phyloP scores from a whole-genome alignment of 1,284 basidiomycete species.

The Phellopilus nigrolimitatus region DNA sequence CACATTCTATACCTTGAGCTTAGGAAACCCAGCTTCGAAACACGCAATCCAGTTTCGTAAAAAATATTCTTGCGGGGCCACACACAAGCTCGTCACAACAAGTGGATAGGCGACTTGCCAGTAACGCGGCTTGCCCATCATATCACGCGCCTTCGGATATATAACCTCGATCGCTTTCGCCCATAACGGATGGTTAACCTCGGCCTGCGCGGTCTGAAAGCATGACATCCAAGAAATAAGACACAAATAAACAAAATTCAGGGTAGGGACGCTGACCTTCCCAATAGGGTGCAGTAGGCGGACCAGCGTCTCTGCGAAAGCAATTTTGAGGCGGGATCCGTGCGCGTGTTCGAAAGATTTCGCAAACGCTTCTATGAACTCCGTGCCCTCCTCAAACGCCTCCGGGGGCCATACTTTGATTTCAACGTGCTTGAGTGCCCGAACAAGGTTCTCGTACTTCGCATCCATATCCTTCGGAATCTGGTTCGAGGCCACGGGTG shows the following conservation, averaged over 20 bases:
- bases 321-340: constrained; percentile 78
- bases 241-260: constrained; percentile 3
- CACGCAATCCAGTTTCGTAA: constrained; percentile 75
- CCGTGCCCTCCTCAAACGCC: constrained; percentile 89
- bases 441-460: constrained; percentile 78
- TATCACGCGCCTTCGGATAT: constrained; percentile 78
- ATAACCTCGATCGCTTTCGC: constrained; percentile 86
- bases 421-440: constrained; percentile 73
- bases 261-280: constrained; percentile 71
- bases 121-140: constrained; percentile 88
- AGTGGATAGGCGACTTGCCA: constrained; percentile 88
- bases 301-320: constrained; percentile 82
- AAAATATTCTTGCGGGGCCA: constrained; percentile 84
- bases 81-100: constrained; percentile 79
- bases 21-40: constrained; percentile 67
- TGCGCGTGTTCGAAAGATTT: constrained; percentile 83
- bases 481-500: constrained; percentile 66
- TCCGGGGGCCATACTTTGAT: constrained; percentile 93
- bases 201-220: constrained; percentile 83
- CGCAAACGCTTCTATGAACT: constrained; percentile 82
- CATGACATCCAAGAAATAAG: constrained; percentile 9
- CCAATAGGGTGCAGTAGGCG: constrained; percentile 85
- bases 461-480: constrained; percentile 75
- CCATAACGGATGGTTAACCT: constrained; percentile 95
- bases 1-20: constrained; percentile 62